A percentile compares a stretch with the other conserved stretches of the same genome.
These are phyloP conservation scores for Mimosa bimucronata DNA, from an alignment of 306 rosid species.

Conservation along the genomic window DNA sequence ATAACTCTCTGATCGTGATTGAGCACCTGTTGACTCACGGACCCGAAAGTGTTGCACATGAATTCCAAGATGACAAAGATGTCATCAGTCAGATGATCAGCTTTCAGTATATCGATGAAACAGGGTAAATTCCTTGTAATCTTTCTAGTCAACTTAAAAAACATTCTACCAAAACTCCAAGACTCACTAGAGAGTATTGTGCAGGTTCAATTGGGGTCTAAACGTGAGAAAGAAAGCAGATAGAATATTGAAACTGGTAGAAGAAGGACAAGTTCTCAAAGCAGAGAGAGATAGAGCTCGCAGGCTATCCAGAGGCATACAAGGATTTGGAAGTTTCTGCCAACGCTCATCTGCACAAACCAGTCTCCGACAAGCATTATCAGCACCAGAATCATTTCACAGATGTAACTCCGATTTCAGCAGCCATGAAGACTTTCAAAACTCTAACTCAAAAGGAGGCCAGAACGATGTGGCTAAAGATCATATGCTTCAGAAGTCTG, in stretches of 20 bases:
- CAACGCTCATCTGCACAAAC: constrained; percentile 55
- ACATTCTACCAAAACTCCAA: background rate
- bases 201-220: constrained; percentile 96
- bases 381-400: constrained; percentile 42
- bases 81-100: constrained; percentile 61
- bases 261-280: constrained; percentile 65
- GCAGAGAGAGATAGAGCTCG: constrained; percentile 82
- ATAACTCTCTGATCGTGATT: constrained; percentile 73
- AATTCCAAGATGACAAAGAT: constrained; percentile 70
- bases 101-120: constrained; percentile 74
- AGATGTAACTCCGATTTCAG: constrained; percentile 53
- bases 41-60: constrained; percentile 85
- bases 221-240: constrained; percentile 80
- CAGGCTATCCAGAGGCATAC: constrained; percentile 80
- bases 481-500: constrained; percentile 44
- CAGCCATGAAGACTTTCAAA: constrained; percentile 40
- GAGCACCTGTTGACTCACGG: constrained; percentile 91
- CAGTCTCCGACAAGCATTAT: constrained; percentile 53
- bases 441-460: constrained; percentile 31
- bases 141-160: background rate
- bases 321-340: constrained; percentile 84
- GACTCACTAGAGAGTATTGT: background rate
- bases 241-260: constrained; percentile 63
- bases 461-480: constrained; percentile 24
- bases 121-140: constrained; percentile 50